Conservation (phyloP, 1,284 basidiomycete genomes). For the Phlebopus sp. region DNA sequence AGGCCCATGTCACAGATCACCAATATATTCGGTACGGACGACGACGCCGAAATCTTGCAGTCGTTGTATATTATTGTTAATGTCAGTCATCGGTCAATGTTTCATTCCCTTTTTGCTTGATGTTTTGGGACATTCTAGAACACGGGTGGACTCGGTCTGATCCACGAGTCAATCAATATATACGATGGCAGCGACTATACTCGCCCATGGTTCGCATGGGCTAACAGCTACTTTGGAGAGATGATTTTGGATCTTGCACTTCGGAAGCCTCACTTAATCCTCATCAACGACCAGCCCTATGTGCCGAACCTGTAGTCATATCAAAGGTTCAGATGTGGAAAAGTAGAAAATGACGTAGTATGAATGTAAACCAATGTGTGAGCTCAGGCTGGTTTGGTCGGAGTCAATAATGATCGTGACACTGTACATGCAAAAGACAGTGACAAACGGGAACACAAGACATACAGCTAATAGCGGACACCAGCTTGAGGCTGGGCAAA, state of each 20-base stretch:
- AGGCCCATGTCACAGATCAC: conserved; percentile 80
- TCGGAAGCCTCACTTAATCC: conserved; percentile 67
- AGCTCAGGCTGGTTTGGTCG: not conserved
- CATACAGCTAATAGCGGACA: too few relatives aligned
- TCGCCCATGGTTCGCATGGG: conserved; percentile 82
- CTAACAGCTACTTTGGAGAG: conserved; percentile 76
- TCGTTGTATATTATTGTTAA: conserved; percentile 64
- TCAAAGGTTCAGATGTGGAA: not conserved
- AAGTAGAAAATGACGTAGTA: not conserved
- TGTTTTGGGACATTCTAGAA: conserved; percentile 42
- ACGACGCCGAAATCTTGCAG: conserved; percentile 63
- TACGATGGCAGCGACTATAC: conserved; percentile 60
- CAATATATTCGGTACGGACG: conserved; percentile 68
- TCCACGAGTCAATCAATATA: conserved; percentile 72
- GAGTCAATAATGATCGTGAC: too few relatives aligned
- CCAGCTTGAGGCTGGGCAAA: too few relatives aligned
- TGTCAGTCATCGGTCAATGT: conserved; percentile 38
- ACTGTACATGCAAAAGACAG: too few relatives aligned
- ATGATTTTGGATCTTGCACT: conserved; percentile 75
- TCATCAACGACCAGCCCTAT: conserved; percentile 53
- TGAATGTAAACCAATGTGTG: not conserved
- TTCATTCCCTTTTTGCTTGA: not conserved
- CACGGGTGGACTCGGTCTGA: conserved; percentile 69
- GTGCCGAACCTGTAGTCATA: conserved; percentile 36
- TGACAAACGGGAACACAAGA: too few relatives aligned